Base-by-base conservation (phyloP, 352 stramenopile species). In the Blastocystis sp. region DNA sequence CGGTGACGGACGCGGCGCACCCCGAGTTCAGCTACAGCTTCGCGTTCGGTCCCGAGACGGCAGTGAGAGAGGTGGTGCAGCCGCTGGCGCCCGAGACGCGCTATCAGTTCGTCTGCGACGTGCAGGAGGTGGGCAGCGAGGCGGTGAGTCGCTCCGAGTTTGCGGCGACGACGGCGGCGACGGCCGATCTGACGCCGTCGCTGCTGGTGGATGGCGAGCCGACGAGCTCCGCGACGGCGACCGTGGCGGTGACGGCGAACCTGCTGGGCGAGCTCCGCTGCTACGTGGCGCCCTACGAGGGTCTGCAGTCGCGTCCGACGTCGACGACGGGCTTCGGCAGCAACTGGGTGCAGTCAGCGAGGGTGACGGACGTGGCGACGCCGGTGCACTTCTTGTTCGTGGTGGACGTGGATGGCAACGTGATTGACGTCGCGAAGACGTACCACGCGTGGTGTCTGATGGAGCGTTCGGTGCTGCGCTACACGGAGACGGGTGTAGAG, bases 151-250 rank as follows among this genome's bases (percentile, higher is more conserved):
- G 9, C 42, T 24, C 36, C 1, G 65, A 38, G 38, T 29, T 56
- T 8, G 24, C 65, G n/a, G 65, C 36, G 32, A 36, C 40, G 1
- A 78, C 65, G 40, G 21, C 24, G n/a, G 36, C 64, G 11, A 34
- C 64, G 32, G 34, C 18, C 6, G 65, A 78, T 8, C 34, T 78
- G 6, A 38, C 36, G 16, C 65, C 65, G 32, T 32, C 34, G 44
- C 42, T 78, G 44, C 34, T 78, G 49, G 65, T 78, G 65, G 65
- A 78, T 27, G 65, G 65, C 29, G 65, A 78, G 40, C 65, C 65
- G 14, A 78, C 65, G 4, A 56, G 32, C 46, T 56, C 65, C 0
- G 21, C 56, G 38, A 78, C 65, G 14, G 65, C 32, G n/a, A 29
- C 44, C 9, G 65, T 78, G 14, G 27, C 36, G 21, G 65, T 78